Conservation (phyloP, 441 rosid genomes). For the Melianthus villosus region DNA sequence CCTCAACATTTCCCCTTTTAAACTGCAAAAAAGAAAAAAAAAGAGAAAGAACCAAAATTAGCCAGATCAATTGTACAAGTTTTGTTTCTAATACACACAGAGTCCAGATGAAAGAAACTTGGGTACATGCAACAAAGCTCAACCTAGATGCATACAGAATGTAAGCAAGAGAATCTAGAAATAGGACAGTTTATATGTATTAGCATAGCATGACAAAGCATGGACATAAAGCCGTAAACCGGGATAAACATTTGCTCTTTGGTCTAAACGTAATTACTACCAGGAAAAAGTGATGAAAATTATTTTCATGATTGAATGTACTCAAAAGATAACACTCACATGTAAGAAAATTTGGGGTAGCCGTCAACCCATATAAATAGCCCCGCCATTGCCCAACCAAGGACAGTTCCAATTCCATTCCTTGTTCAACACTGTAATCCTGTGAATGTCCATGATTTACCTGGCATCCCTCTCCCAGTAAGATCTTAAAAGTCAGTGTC, state of each 20-base stretch:
- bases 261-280: too few relatives aligned
- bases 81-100: too few relatives aligned
- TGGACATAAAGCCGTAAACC: too few relatives aligned
- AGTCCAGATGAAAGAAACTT: too few relatives aligned
- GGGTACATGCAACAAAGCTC: too few relatives aligned
- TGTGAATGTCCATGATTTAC: constrained; percentile 15
- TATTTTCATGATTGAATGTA: neutral
- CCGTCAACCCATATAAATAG: constrained; percentile 79
- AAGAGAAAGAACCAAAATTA: constrained; percentile 2
- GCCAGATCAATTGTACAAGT: neutral
- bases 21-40: constrained; percentile 23
- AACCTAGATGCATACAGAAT: too few relatives aligned
- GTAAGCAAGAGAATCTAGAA: too few relatives aligned
- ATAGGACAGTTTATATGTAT: too few relatives aligned
- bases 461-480: constrained; percentile 19
- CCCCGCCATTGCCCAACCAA: constrained; percentile 91
- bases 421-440: constrained; percentile 21
- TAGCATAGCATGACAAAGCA: too few relatives aligned
- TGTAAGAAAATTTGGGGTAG: constrained; percentile 77
- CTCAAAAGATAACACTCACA: constrained; percentile 21
- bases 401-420: constrained; percentile 28
- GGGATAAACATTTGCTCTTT: too few relatives aligned
- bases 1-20: constrained; percentile 69
- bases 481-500: neutral
- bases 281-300: too few relatives aligned